Evolutionary conservation across 176 grass and related monocot species (phyloP).

Genomic region (Carex pumila): DNA sequence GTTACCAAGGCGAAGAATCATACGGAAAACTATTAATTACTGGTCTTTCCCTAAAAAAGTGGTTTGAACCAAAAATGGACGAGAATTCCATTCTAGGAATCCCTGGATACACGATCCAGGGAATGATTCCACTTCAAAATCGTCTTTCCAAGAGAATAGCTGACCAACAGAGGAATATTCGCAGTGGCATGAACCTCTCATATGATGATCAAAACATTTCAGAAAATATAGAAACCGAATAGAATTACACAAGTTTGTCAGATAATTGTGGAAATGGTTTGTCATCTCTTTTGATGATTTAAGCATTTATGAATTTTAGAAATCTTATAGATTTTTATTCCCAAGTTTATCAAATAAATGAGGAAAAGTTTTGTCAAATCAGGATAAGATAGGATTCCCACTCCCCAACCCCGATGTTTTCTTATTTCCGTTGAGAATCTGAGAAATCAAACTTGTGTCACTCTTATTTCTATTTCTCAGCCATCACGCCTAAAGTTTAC

Average conservation of each 20-base stretch:
- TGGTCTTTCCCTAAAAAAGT: constrained; percentile 74
- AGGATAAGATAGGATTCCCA: not conserved
- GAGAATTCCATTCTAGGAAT: constrained; percentile 32
- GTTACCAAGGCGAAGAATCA: constrained; percentile 79
- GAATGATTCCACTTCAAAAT: constrained; percentile 45
- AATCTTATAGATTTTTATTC: not conserved
- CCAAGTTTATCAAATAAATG: not conserved
- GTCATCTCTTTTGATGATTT: constrained; percentile 33
- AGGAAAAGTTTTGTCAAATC: not conserved
- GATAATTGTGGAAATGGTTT: not conserved
- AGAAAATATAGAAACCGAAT: constrained; percentile 3
- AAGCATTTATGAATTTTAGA: not conserved
- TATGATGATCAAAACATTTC: constrained; percentile 24
- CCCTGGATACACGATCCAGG: constrained; percentile 10
- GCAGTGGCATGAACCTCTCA: constrained; percentile 41
- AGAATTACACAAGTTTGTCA: not conserved
- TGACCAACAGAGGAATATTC: constrained; percentile 71
- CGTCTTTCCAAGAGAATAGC: constrained; percentile 66
- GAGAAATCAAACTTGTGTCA: not conserved
- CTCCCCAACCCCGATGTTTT: not conserved
- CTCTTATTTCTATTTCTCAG: not conserved
- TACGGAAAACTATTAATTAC: constrained; percentile 76
- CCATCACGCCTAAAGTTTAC: not conserved
- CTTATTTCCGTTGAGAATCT: not conserved
- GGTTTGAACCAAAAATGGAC: constrained; percentile 74